Evolutionary conservation across 148 eudicot genomes (phyloP).

Genomic region (Bassia scoparia): DNA sequence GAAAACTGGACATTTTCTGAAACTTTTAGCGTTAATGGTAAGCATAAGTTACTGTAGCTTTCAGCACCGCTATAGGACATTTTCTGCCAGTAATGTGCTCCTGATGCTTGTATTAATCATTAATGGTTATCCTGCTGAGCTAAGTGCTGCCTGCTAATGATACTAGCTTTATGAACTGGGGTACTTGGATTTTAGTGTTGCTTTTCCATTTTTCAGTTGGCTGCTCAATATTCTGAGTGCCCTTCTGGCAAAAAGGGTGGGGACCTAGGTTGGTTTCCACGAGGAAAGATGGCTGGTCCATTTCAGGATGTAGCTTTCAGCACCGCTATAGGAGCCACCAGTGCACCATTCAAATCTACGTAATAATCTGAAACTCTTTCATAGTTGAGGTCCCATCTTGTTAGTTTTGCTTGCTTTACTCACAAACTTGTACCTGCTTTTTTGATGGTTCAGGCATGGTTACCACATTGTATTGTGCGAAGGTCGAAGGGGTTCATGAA

Average conservation of each 20-base stretch:
- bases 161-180: neutral
- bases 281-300: constrained; percentile 99
- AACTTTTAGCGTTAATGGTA: no score
- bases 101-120: no score
- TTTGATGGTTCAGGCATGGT: constrained; percentile 65
- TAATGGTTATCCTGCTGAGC: no score
- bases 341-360: constrained; percentile 95
- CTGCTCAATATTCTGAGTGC: constrained; percentile 93
- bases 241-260: constrained; percentile 98
- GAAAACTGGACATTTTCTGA: no score
- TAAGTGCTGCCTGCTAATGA: no score
- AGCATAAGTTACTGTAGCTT: no score
- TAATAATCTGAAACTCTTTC: constrained; percentile 28
- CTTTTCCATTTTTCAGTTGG: constrained; percentile 51
- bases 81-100: no score
- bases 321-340: constrained; percentile 87
- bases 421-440: constrained; percentile 10
- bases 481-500: constrained; percentile 64
- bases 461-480: constrained; percentile 78
- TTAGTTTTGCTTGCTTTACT: neutral
- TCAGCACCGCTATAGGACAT: no score
- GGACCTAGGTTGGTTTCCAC: constrained; percentile 96
- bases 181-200: neutral
- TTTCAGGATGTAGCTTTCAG: constrained; percentile 97
- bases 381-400: neutral